phyloP scores from a whole-genome alignment of 257 asterid genomes.

The Mentha longifolia region DNA sequence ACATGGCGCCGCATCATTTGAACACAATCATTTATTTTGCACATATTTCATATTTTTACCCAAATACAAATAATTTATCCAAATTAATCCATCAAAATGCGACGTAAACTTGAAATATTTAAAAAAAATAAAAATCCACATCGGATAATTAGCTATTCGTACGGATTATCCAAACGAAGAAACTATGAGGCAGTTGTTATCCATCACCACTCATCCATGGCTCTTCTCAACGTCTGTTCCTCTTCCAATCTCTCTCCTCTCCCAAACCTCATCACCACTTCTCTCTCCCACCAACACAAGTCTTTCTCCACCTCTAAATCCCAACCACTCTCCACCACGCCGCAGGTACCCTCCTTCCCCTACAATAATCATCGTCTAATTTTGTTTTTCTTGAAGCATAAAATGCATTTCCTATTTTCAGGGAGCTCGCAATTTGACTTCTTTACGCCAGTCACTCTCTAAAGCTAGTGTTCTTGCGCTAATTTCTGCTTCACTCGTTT shows the following conservation, averaged over 20 bases:
- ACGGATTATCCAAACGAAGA: constrained; percentile 39
- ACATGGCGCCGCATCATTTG: too few relatives aligned
- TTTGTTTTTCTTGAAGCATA: neutral
- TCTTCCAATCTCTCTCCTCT: constrained; percentile 54
- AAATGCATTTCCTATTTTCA: constrained; percentile 27
- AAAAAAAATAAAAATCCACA: too few relatives aligned
- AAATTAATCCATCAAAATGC: too few relatives aligned
- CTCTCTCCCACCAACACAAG: constrained; percentile 22
- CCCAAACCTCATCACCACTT: constrained; percentile 35
- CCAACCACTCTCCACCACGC: constrained; percentile 29
- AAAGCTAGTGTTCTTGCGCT: constrained; percentile 65
- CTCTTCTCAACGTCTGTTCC: constrained; percentile 54
- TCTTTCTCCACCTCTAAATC: constrained; percentile 28
- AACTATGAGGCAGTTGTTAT: constrained; percentile 8
- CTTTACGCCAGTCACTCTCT: constrained; percentile 56
- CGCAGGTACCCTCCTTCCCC: constrained; percentile 41
- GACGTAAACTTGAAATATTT: too few relatives aligned
- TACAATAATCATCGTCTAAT: neutral
- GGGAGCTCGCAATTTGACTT: constrained; percentile 37
- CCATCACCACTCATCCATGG: constrained; percentile 54
- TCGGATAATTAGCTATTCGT: too few relatives aligned
- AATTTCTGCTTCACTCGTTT: constrained; percentile 73
- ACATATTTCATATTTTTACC: too few relatives aligned
- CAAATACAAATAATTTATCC: too few relatives aligned
- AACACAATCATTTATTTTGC: too few relatives aligned